Conservation (phyloP, 2,329 filamentous ascomycete genomes). For the Aureobasidium leucospermi region DNA sequence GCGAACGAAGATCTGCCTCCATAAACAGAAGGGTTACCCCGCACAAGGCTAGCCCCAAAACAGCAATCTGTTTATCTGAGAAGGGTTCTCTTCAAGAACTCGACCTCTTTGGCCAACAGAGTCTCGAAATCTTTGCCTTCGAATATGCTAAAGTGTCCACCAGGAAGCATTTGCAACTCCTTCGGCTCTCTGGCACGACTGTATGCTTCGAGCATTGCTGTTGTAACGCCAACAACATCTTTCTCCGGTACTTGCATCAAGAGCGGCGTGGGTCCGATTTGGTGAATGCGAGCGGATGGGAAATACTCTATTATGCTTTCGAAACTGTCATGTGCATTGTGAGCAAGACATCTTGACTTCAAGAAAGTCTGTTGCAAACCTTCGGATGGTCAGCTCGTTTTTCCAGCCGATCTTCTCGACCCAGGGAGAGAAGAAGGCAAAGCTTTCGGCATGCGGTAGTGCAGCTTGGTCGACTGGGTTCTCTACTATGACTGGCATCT, state of each 20-base stretch:
- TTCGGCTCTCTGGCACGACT: conserved; percentile 34
- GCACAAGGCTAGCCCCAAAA: not conserved
- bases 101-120: conserved; percentile 26
- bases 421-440: conserved; percentile 29
- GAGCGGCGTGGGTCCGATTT: conserved; percentile 33
- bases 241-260: conserved; percentile 30
- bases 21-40: not conserved
- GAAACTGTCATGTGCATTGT: conserved; percentile 16
- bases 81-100: conserved; percentile 24
- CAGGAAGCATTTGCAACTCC: conserved; percentile 29
- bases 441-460: conserved; percentile 30
- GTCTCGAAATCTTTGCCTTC: conserved; percentile 23
- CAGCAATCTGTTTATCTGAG: not conserved
- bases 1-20: too few species aligned
- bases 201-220: conserved; percentile 31
- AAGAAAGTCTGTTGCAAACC: not conserved
- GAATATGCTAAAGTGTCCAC: conserved; percentile 37
- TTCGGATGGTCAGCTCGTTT: conserved; percentile 31
- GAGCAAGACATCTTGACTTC: not conserved
- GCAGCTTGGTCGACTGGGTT: conserved; percentile 26
- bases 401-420: conserved; percentile 30
- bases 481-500: conserved; percentile 4
- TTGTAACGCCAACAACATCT: conserved; percentile 29
- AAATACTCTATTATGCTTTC: conserved; percentile 24
- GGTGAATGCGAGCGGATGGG: conserved; percentile 27